Evolutionary conservation across 2,329 filamentous ascomycete genomes (phyloP), one percentile per base, ranked within the genome.

Genomic region (Microsporum canis): DNA sequence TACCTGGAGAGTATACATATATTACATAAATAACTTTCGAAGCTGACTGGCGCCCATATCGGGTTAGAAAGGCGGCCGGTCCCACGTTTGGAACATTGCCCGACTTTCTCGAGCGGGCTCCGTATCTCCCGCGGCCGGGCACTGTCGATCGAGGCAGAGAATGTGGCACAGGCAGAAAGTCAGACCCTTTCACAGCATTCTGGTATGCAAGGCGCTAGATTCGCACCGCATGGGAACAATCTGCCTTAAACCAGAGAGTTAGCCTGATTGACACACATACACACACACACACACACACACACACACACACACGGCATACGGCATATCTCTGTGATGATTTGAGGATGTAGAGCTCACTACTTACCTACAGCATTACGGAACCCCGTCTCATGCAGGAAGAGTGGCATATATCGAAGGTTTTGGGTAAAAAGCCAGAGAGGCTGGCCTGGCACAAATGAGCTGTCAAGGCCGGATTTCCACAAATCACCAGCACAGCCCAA

Each of bases 401-500:
- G 51, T 31, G 51, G 51, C 51, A 36, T 14, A 55, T 55, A 47
- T 29, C 6, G 51, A 55, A 55, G 31, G 51, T 55, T 55, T 55
- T 10, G 31, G 33, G 51, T 23, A 34, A 55, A 34, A n/a, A 3
- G 29, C 14, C 49, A 53, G 31, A 53, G 27, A 23, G 43, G 10
- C 5, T 12, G 38, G 1, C n/a, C 43, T 47, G 43, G n/a, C 43
- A 47, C 43, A 47, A 47, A 55, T 23, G 31, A 38, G 14, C 31
- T 10, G 31, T 55, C 51, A 36, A 23, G 51, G 51, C 23, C 14
- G 31, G 10, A 31, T 34, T 53, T 36, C 51, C 29, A 23, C 51
- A 31, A 55, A 55, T 55, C 31, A 29, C 51, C 12, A 10, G 14
- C 33, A 31, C 31, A 55, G 51, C n/a, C 51, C 51, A 55, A 55